Percentiles rank a stretch among this genome's conserved stretches.
phyloP scores from a whole-genome alignment of 768 basidiomycete species.

The Lentinula guzmanii region DNA sequence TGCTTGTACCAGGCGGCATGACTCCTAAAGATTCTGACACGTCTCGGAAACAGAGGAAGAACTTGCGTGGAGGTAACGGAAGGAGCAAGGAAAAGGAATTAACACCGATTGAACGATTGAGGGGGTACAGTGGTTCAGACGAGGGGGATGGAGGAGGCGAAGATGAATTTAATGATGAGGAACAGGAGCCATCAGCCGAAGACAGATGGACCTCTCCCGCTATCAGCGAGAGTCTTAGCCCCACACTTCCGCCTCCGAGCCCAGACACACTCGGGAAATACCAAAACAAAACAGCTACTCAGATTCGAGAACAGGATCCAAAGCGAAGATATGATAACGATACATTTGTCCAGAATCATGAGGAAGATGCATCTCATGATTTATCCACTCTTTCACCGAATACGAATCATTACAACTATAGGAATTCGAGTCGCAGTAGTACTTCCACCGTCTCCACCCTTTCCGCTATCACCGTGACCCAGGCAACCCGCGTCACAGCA shows the following conservation, averaged over 20 bases:
- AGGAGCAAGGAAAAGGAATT: slow-evolving; percentile 10
- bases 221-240: slow-evolving; percentile 20
- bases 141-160: background rate
- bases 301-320: background rate
- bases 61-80: background rate
- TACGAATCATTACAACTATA: slow-evolving; percentile 17
- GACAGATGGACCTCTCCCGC: slow-evolving; percentile 13
- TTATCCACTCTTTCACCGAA: slow-evolving; percentile 3
- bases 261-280: background rate
- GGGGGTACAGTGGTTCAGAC: background rate
- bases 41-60: slow-evolving; percentile 15
- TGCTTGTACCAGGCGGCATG: slow-evolving; percentile 1
- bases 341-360: slow-evolving; percentile 1
- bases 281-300: background rate
- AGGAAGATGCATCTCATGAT: slow-evolving; percentile 11
- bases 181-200: background rate
- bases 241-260: slow-evolving; percentile 18
- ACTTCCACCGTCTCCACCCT: slow-evolving; percentile 41
- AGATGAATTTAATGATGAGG: slow-evolving; percentile 15
- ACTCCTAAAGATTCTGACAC: slow-evolving; percentile 23
- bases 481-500: slow-evolving; percentile 11
- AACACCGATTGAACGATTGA: slow-evolving; percentile 15
- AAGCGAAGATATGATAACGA: background rate
- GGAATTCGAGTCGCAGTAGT: slow-evolving; percentile 40
- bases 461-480: slow-evolving; percentile 37